Evolutionary conservation across 2,329 filamentous ascomycete genomes (phyloP), one percentile per base, ranked within the genome.

Genomic region (Didymella keratinophila): DNA sequence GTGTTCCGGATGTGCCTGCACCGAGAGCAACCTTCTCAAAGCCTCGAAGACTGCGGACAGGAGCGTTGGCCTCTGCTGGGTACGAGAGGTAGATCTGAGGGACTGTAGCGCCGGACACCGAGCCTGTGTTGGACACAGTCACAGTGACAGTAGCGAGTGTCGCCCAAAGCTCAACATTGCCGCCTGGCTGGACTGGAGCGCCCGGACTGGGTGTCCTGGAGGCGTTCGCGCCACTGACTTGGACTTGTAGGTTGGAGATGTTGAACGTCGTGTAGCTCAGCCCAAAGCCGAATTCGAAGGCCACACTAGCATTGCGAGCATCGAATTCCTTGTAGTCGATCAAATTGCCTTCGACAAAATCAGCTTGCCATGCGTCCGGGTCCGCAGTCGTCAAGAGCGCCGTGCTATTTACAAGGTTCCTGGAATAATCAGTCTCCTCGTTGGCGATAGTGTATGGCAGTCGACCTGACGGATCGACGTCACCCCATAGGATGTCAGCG

Each of bases 401-500:
- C 6, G 72, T 72, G 36, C 71, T 77, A 60, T 79, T 79, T 30
- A 73, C 70, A 27, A 79, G 70, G 18, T 71, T 69, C 20, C 53
- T 72, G 3, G 54, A 53, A 61, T 95, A 93, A 71, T 96, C 91
- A 20, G 84, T 80, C 1, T 89, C 80, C 0, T 81, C 80, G 67
- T 87, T 89, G 11, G 91, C 91, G 42, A 97, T 89, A 0, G 92
- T 96, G 76, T 96, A 97, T 0, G 93, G 93, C 0, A 97, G 80
- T 58, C 90, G 88, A 16, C 93, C 93, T 41, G 87, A 92, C 0
- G 89, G 88, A 66, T 92, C 93, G 9, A 87, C 83, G 20, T 89
- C 83, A 7, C 93, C 93, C 62, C 93, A 92, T 1, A 97, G 79
- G 1, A 79, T 66, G 48, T 79, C 77, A 2, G 70, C 71, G 30